Base-by-base conservation (phyloP, 768 basidiomycete genomes). In the Hypholoma sublateritium region DNA sequence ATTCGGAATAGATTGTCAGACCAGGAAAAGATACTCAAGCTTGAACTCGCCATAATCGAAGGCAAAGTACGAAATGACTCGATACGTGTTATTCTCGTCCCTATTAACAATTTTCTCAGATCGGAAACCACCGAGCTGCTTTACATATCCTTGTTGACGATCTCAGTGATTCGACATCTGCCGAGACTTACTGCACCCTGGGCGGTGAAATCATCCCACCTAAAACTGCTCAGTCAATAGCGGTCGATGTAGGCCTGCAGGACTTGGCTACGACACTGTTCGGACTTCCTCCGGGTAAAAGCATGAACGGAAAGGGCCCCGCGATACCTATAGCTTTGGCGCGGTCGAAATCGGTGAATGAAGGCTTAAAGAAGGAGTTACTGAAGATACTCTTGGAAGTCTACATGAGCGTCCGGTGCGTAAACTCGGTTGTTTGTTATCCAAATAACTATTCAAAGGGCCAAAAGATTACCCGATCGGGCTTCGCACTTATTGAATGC, bases 161-260 rank as follows among this genome's bases (percentile, higher is more conserved):
- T 36, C 72, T 97, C 9, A 80, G 80, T 50, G 95, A 98, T 67
- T 76, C 82, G 0, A 74, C 81, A 0, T 89, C 92, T 2, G 92
- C 94, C 0, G 93, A 96, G 67, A 81, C 86, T 4, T 97, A 95
- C 70, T 96, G 95, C 64, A 81, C 88, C 1, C 82, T 89, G 32
- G 87, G 86, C 16, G 93, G 95, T 4, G 82, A 84, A 19, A 81
- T 96, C 21, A 74, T 97, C 4, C 79, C 88, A 0, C 73, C 78
- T 1, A 86, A 82, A 59, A 71, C 80, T 0, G 86, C 85, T 0
- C 75, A 78, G 35, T 53, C 72, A 0, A 74, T 86, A 37, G 84
- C 80, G 21, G 80, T 77, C 65, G 81, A 76, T 17, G 66, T 63
- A 47, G 72, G 72, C 12, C 72, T 86, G 63, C 82, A 78, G 63